Conservation (phyloP, 345 rosid genomes). For the Eucalyptus decipiens region DNA sequence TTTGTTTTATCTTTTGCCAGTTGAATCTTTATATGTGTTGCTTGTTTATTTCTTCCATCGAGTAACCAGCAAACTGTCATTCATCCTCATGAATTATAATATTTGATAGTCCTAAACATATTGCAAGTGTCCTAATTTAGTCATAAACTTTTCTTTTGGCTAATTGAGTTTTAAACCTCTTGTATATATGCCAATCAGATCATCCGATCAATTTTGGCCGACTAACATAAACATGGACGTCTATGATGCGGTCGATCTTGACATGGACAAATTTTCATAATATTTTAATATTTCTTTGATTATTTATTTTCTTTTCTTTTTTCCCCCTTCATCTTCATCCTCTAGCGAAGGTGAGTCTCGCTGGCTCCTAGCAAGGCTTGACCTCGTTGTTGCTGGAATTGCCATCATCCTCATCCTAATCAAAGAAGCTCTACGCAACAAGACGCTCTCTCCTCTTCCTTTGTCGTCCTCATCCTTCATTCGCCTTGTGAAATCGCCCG, state of each 20-base stretch:
- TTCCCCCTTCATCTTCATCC: neutral
- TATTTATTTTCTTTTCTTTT: too few species aligned
- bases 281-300: too few species aligned
- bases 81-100: neutral
- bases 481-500: neutral
- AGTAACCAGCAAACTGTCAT: neutral
- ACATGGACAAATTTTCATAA: too few species aligned
- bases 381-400: neutral
- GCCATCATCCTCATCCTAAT: neutral
- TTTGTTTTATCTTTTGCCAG: neutral
- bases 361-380: neutral
- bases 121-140: neutral
- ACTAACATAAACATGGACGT: accelerated
- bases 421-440: neutral
- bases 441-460: neutral
- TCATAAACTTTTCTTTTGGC: too few species aligned
- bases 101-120: too few species aligned
- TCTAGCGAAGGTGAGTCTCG: accelerated
- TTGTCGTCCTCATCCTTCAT: neutral
- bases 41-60: neutral
- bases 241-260: neutral
- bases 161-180: too few species aligned
- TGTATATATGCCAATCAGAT: too few species aligned
- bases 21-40: neutral
- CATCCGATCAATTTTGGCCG: accelerated